Evolutionary conservation across 208 protist genomes (phyloP).

Genomic region (Trypanosoma lewisi): DNA sequence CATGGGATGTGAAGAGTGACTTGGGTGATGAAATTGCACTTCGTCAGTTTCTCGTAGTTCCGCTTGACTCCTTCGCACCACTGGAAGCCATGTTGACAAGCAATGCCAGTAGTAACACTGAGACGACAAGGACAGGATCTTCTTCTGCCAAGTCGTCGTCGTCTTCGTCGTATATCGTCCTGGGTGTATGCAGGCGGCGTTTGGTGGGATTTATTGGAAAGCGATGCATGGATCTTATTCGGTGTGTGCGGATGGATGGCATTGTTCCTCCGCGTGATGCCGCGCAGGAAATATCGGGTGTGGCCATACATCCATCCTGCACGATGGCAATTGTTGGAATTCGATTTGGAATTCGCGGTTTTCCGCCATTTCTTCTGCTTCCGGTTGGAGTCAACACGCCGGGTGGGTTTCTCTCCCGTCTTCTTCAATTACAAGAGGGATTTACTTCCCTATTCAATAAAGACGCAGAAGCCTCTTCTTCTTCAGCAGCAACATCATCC

Average conservation of each 20-base stretch:
- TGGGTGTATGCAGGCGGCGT: slow-evolving; percentile 43
- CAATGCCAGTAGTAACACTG: not conserved
- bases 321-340: slow-evolving; percentile 45
- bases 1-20: slow-evolving; percentile 9
- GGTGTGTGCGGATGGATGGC: slow-evolving; percentile 37
- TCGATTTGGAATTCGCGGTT: slow-evolving; percentile 29
- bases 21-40: slow-evolving; percentile 21
- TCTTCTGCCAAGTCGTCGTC: no score
- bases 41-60: slow-evolving; percentile 13
- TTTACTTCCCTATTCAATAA: slow-evolving; percentile 9
- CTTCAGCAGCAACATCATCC: not conserved
- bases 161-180: slow-evolving; percentile 26
- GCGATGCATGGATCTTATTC: slow-evolving; percentile 38
- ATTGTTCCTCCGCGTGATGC: slow-evolving; percentile 25
- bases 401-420: slow-evolving; percentile 19
- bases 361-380: slow-evolving; percentile 44
- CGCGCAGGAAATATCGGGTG: slow-evolving; percentile 36
- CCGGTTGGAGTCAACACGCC: slow-evolving; percentile 26
- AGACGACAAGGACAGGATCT: not conserved
- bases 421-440: slow-evolving; percentile 21
- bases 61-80: slow-evolving; percentile 12
- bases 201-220: slow-evolving; percentile 42
- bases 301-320: slow-evolving; percentile 63
- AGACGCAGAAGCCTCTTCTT: not conserved
- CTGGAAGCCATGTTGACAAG: not conserved